Conservation (phyloP, 1,139 yeast genomes). For the Ogataea hybrid region DNA sequence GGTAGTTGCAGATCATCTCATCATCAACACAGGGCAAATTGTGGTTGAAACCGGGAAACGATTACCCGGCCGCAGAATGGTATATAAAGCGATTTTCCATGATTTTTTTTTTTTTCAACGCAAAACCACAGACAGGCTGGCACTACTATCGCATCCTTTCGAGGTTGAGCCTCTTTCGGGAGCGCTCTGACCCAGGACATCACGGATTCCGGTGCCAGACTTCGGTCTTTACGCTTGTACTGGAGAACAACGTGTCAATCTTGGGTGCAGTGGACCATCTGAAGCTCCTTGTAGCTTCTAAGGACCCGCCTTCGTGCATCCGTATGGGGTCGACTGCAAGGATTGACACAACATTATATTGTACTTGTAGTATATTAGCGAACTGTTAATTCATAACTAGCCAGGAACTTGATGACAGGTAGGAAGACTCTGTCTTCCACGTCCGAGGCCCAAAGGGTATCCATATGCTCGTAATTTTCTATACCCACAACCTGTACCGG, state of each 20-base stretch:
- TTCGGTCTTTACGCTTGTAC: constrained; percentile 41
- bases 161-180: constrained; percentile 66
- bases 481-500: constrained; percentile 41
- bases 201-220: constrained; percentile 46
- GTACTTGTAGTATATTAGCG: not conserved
- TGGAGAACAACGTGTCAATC: constrained; percentile 67
- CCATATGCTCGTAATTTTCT: constrained; percentile 75
- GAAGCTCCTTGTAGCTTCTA: constrained; percentile 47
- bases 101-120: constrained; percentile 42
- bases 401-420: constrained; percentile 18
- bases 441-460: constrained; percentile 85
- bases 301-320: constrained; percentile 84
- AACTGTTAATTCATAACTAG: not conserved
- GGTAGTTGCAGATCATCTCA: too few species aligned
- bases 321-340: constrained; percentile 82
- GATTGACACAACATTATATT: constrained; percentile 57
- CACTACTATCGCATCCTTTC: constrained; percentile 63
- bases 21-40: not conserved
- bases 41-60: not conserved
- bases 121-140: constrained; percentile 62
- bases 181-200: constrained; percentile 77
- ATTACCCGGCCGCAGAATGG: constrained; percentile 3
- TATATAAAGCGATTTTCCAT: not conserved
- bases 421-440: constrained; percentile 52
- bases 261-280: constrained; percentile 81